These are phyloP conservation scores for Sarcomyxa edulis DNA, from an alignment of 768 basidiomycete species.

Conservation along the genomic window DNA sequence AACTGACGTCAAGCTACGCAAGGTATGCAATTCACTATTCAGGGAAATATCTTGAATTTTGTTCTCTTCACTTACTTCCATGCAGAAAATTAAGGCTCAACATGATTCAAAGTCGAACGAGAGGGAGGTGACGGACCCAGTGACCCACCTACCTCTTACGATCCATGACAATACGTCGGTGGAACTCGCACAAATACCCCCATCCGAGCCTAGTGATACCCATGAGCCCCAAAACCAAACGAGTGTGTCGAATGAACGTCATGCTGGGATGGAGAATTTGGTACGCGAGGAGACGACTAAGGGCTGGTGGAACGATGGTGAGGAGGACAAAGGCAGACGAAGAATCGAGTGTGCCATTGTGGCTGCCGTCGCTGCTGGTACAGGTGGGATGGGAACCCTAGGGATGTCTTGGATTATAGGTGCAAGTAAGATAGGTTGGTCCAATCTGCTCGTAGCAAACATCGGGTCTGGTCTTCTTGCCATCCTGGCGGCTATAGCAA, in stretches of 20 bases:
- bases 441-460: not conserved
- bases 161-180: too few relatives aligned
- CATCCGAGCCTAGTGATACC: too few relatives aligned
- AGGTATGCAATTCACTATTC: too few relatives aligned
- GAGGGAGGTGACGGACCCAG: too few relatives aligned
- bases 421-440: slow-evolving; percentile 10
- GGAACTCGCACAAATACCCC: too few relatives aligned
- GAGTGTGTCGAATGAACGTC: slow-evolving; percentile 16
- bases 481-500: slow-evolving; percentile 1
- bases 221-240: too few relatives aligned
- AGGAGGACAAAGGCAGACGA: slow-evolving; percentile 22
- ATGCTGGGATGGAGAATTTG: slow-evolving; percentile 22
- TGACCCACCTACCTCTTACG: too few relatives aligned
- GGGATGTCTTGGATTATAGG: slow-evolving; percentile 21
- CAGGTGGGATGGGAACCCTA: slow-evolving; percentile 18
- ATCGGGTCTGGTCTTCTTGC: not conserved
- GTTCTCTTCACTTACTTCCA: too few relatives aligned
- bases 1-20: too few relatives aligned
- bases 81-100: too few relatives aligned
- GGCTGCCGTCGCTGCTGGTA: slow-evolving; percentile 21
- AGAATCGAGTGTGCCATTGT: slow-evolving; percentile 25
- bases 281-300: slow-evolving; percentile 22
- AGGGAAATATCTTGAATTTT: too few relatives aligned
- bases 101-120: too few relatives aligned
- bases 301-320: slow-evolving; percentile 29